Evolutionary conservation across 2,329 filamentous ascomycete species (phyloP), one percentile per base, ranked within the genome.

Genomic region (Escovopsis sp.): DNA sequence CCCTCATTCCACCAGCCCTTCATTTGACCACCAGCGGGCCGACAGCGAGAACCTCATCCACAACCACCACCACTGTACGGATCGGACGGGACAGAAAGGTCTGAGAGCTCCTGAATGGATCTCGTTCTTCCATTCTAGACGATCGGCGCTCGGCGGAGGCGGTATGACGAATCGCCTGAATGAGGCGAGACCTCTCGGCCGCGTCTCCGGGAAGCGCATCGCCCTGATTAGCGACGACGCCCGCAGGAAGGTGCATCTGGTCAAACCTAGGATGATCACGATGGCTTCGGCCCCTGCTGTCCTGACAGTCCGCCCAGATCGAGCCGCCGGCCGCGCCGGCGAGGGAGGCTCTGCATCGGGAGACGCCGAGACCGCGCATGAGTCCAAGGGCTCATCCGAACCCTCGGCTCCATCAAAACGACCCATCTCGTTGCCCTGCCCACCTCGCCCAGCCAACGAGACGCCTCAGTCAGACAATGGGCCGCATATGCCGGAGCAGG

Each of bases 381-480:
- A 33, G 17, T 36, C 48, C 39, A 46, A 55, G 2, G 48, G 52
- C 2, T 58, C 63, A 27, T 53, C 53, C 19, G 61, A 61, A 2
- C 60, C 62, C 2, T 57, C 61, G 7, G 65, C 62, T 44, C 58
- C 53, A 34, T 56, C 66, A 11, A 62, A 60, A 36, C 63, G 68
- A 39, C 75, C 73, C 13, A 63, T 67, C 39, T 75, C 73, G 13
- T 56, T 72, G 61, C 70, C 73, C 36, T 71, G 78, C 40, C 61
- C 9, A 21, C 19, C 62, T 40, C 69, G 72, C 2, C 63, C 72
- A 13, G 61, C 57, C 34, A 66, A 57, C 34, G 76, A 72, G 70
- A 67, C 74, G 41, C 56, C 68, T 25, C 68, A 59, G 49, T 61
- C 65, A 5, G 53, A 56, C 8, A 65, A 69, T 36, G 77, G 72